Evolutionary conservation across 1,139 yeast genomes (phyloP), one percentile per base, ranked within the genome.

Genomic region (Entelexis sorbosivorans): DNA sequence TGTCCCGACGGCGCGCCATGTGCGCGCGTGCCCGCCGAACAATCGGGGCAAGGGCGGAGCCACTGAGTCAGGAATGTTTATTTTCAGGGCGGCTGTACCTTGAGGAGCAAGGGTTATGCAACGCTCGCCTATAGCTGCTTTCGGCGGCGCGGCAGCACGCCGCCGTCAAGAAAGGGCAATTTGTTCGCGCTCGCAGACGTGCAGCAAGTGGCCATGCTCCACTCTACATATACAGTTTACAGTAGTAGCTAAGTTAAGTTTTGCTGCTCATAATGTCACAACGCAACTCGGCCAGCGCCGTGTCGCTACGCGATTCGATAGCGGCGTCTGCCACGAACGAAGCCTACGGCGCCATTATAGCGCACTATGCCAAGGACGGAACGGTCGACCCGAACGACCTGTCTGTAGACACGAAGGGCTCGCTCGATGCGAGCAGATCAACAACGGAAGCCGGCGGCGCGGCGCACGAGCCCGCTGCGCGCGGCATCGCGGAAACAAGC

Each of bases 401-500:
- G 20, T n/a, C n/a, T 8, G 9, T 11, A 11, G 28, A 20, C 10
- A 20, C 13, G 6, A 17, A 36, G 3, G 6, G 22, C 5, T 16
- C 29, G 20, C 6, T 36, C 11, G 40, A 36, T 6, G 28, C 20
- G 4, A 36, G 28, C 16, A 20, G 40, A 20, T 36, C 40, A 19
- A 36, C 40, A 36, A 36, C 24, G 6, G n/a, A n/a, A n/a, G n/a
- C n/a, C n/a, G n/a, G n/a, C n/a, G n/a, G 38, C 22, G 2, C 16
- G 11, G 38, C 20, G 13, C 39, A 36, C 2, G 26, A 36, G 39
- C 39, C 11, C n/a, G n/a, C n/a, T n/a, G n/a, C n/a, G n/a, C n/a
- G n/a, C n/a, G 17, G 31, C 19, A 42, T 50, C 11, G 11, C 38
- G 5, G 47, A 46, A 9, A 38, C 52, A 2, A 45, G 47, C 16